Conservation (phyloP, 345 rosid genomes). For the Populus alba region DNA sequence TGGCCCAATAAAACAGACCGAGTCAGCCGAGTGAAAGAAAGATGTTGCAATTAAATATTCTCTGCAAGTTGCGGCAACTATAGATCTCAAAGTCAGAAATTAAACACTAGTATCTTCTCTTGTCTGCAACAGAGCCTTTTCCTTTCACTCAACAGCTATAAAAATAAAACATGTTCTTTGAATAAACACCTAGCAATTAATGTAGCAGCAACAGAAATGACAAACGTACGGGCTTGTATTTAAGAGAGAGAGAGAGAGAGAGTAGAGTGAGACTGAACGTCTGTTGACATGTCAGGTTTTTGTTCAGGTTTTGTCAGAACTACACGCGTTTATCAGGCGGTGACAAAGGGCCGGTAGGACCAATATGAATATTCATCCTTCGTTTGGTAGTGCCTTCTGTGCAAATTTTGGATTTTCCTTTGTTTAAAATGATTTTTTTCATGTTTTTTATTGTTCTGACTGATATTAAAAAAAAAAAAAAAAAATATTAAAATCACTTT, state of each 20-base stretch:
- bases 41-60: background rate
- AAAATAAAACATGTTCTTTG: background rate
- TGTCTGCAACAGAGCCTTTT: background rate
- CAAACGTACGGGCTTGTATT: background rate
- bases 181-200: background rate
- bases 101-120: background rate
- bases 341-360: background rate
- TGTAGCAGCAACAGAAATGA: background rate
- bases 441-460: too few species aligned
- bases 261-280: background rate
- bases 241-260: slow-evolving; percentile 1
- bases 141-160: background rate
- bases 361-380: background rate
- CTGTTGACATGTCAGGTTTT: slow-evolving; percentile 2
- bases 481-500: too few species aligned
- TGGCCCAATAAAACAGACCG: background rate
- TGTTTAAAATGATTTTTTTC: too few species aligned
- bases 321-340: slow-evolving; percentile 9
- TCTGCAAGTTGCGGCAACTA: background rate
- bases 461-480: too few species aligned
- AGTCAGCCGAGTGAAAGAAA: background rate
- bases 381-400: too few species aligned
- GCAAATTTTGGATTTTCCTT: too few species aligned
- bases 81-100: slow-evolving; percentile 8
- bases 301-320: slow-evolving; percentile 16